Base-by-base conservation (phyloP, 768 basidiomycete genomes). In the Kwoniella botswanensis region DNA sequence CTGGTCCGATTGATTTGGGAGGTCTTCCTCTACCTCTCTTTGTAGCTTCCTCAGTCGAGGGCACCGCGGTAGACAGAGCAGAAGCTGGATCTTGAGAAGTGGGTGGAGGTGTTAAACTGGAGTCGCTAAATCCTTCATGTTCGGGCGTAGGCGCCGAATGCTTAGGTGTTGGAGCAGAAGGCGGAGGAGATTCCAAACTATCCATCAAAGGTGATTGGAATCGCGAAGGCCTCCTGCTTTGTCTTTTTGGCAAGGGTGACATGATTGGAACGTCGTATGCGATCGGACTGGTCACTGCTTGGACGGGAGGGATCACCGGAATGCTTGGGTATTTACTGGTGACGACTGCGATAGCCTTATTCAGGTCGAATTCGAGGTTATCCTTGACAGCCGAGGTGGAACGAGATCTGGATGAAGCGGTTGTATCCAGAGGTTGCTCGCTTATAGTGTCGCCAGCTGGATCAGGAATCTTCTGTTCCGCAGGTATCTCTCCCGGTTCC, bases 41-140 rank as follows among this genome's bases (percentile, higher is more conserved):
- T 0, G 11, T 13, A 26, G 26, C 26, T 22, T 59, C 57, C 29
- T 59, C 35, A 4, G 4, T 58, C 15, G 12, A 17, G 41, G 59
- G n/a, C 15, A 22, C 26, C n/a, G 13, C 29, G 26, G 57, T 17
- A 17, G 50, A 55, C 17, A n/a, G 21, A 21, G 11, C 41, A 43
- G 22, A 42, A 15, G 26, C 15, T 61, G 35, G 18, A 7, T 55
- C 41, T 21, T 61, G 59, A 5, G 59, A 43, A 12, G 46, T n/a
- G 12, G 65, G 65, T 12, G 65, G 65, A 46, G 65, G 65, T 7
- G 65, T 67, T 21, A 67, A 44, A 17, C 44, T 57, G 9, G 43
- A 24, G 52, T 67, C 65, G 57, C 57, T 67, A 26, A 67, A 67
- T 6, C 24, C 65, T 7, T 55, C 54, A 55, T n/a, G 24, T 55